Evolutionary conservation across 169 alveolate genomes (phyloP).

Genomic region (Plasmodium inui): DNA sequence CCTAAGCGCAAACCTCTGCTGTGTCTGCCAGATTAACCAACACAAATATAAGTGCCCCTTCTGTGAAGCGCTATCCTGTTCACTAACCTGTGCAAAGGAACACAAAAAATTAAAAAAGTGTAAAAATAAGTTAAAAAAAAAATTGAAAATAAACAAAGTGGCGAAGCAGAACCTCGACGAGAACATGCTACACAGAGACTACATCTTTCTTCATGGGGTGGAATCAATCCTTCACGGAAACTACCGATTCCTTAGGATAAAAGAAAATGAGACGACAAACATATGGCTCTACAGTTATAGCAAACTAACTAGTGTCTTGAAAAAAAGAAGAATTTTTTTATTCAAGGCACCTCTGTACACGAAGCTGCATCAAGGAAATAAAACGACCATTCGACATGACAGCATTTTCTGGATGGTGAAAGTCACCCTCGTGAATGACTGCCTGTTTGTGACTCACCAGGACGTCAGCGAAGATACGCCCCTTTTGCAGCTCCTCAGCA

Average conservation of each 20-base stretch:
- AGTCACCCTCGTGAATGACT: slow-evolving; percentile 17
- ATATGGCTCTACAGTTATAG: slow-evolving; percentile 15
- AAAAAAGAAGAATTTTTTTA: slow-evolving; percentile 26
- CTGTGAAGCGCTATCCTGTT: slow-evolving; percentile 31
- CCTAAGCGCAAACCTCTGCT: not conserved
- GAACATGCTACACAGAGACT: slow-evolving; percentile 21
- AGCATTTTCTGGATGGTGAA: slow-evolving; percentile 16
- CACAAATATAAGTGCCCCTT: slow-evolving; percentile 48
- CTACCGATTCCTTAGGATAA: slow-evolving; percentile 14
- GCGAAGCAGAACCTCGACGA: slow-evolving; percentile 23
- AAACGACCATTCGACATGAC: slow-evolving; percentile 5
- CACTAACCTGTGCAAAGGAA: slow-evolving; percentile 27
- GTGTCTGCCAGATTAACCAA: slow-evolving; percentile 21
- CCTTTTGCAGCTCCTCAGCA: not conserved
- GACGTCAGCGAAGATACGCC: slow-evolving; percentile 10
- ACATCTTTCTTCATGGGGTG: slow-evolving; percentile 12
- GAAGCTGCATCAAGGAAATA: slow-evolving; percentile 19
- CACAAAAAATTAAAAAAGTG: slow-evolving; percentile 45
- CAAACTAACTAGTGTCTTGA: slow-evolving; percentile 1
- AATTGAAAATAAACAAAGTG: slow-evolving; percentile 23
- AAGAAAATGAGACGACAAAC: slow-evolving; percentile 20
- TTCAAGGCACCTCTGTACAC: slow-evolving; percentile 58
- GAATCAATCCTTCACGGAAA: slow-evolving; percentile 31
- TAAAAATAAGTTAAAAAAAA: slow-evolving; percentile 47
- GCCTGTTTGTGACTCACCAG: not conserved